Evolutionary conservation across 1,284 basidiomycete species (phyloP).

Genomic region (Thecaphora frezii): DNA sequence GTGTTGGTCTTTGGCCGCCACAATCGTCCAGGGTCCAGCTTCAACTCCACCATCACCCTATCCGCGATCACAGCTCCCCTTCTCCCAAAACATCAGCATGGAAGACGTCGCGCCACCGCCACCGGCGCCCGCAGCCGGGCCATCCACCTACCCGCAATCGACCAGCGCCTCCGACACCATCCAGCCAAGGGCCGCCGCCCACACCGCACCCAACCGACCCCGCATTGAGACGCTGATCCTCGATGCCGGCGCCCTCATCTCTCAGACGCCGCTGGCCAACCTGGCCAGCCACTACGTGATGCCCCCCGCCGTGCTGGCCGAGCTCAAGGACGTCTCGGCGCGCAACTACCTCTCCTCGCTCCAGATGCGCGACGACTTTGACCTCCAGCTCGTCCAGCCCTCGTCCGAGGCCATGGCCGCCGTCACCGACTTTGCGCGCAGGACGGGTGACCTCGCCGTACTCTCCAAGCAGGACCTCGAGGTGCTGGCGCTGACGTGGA

Average conservation of each 20-base stretch:
- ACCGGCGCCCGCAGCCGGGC: too few species aligned
- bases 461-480: slow-evolving; percentile 88
- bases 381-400: slow-evolving; percentile 49
- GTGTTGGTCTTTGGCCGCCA: too few species aligned
- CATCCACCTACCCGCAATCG: too few species aligned
- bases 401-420: slow-evolving; percentile 45
- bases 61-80: too few species aligned
- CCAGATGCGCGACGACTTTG: slow-evolving; percentile 38
- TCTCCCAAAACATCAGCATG: too few species aligned
- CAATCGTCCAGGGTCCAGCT: too few species aligned
- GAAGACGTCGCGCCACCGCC: too few species aligned
- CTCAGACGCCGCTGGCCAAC: slow-evolving; percentile 45
- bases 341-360: slow-evolving; percentile 52
- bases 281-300: slow-evolving; percentile 53
- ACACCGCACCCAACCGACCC: slow-evolving; percentile 5
- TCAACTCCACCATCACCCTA: too few species aligned
- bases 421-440: slow-evolving; percentile 90
- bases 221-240: slow-evolving; percentile 52
- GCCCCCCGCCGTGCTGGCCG: slow-evolving; percentile 49
- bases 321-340: slow-evolving; percentile 52
- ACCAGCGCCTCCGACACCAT: too few species aligned
- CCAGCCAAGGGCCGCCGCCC: too few species aligned
- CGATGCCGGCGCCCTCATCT: slow-evolving; percentile 55
- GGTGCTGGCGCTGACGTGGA: slow-evolving; percentile 84
- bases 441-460: slow-evolving; percentile 93